These are phyloP conservation scores for Pyricularia sp. DNA, from an alignment of 2,329 filamentous ascomycete species.

Conservation along the genomic window DNA sequence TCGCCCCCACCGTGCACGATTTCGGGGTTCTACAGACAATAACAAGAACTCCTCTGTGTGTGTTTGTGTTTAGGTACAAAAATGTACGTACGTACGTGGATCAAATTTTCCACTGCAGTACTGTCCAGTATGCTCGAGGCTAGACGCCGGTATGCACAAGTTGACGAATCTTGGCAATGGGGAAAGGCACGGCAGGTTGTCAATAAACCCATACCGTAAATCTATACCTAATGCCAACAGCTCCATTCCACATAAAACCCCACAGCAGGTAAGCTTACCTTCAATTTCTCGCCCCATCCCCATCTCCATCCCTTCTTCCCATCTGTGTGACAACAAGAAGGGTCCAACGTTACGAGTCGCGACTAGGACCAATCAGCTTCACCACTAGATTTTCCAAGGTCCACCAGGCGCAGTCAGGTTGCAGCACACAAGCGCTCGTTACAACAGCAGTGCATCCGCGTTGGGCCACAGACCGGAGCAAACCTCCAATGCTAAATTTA, in stretches of 20 bases:
- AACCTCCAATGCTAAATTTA: neutral
- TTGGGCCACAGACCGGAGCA: neutral
- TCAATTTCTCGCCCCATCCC: neutral
- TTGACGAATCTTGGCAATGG: neutral
- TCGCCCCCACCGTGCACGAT: neutral
- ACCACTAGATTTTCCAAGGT: neutral
- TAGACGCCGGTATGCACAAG: neutral
- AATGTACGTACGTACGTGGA: neutral
- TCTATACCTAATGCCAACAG: neutral
- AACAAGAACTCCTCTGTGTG: neutral
- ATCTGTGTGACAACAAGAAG: neutral
- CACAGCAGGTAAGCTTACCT: neutral
- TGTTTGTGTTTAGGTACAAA: no score
- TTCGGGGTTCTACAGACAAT: neutral
- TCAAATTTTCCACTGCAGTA: neutral
- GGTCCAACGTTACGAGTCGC: neutral
- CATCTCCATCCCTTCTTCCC: neutral
- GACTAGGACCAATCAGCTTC: neutral
- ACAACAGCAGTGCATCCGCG: neutral
- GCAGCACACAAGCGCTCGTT: neutral
- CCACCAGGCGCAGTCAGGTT: neutral
- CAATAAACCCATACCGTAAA: neutral
- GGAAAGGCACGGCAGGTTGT: neutral
- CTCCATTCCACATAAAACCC: neutral
- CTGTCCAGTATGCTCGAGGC: neutral